phyloP scores from a whole-genome alignment of 1,284 basidiomycete genomes.

The Pascua guehoae region DNA sequence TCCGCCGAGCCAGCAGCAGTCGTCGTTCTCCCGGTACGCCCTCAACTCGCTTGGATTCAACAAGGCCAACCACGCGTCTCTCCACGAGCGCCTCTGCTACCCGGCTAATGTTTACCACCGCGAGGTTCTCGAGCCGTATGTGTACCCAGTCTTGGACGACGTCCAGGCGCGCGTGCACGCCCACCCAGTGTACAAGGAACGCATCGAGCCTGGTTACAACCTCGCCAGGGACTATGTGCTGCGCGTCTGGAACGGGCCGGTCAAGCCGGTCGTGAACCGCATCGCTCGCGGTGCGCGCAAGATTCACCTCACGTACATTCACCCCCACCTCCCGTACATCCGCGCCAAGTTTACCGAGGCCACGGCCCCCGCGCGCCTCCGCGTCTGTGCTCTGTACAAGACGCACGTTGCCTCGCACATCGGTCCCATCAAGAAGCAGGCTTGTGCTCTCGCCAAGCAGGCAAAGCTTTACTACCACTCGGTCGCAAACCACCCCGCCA shows the following conservation, averaged over 20 bases:
- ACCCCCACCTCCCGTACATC: slow-evolving; percentile 41
- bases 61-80: slow-evolving; percentile 18
- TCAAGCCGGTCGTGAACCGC: slow-evolving; percentile 37
- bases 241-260: slow-evolving; percentile 32
- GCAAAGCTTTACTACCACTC: slow-evolving; percentile 21
- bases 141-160: slow-evolving; percentile 33
- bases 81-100: slow-evolving; percentile 41
- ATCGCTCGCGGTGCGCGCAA: slow-evolving; percentile 25
- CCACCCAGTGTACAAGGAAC: slow-evolving; percentile 28
- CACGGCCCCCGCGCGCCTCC: slow-evolving; percentile 33
- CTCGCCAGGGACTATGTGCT: slow-evolving; percentile 5
- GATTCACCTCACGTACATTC: slow-evolving; percentile 38
- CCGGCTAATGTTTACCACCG: slow-evolving; percentile 42
- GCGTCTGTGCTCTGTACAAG: slow-evolving; percentile 24
- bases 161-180: slow-evolving; percentile 19
- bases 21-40: slow-evolving; percentile 29
- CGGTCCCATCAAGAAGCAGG: slow-evolving; percentile 22
- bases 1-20: slow-evolving; percentile 21
- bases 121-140: slow-evolving; percentile 35
- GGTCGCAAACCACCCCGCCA: slow-evolving; percentile 33
- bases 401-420: slow-evolving; percentile 29
- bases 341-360: slow-evolving; percentile 27
- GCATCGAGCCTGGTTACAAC: slow-evolving; percentile 26
- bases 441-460: slow-evolving; percentile 17
- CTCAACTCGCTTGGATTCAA: slow-evolving; percentile 32